These are phyloP conservation scores for Candida sakaeoensis DNA, from an alignment of 805 yeast genomes.

Conservation along the genomic window DNA sequence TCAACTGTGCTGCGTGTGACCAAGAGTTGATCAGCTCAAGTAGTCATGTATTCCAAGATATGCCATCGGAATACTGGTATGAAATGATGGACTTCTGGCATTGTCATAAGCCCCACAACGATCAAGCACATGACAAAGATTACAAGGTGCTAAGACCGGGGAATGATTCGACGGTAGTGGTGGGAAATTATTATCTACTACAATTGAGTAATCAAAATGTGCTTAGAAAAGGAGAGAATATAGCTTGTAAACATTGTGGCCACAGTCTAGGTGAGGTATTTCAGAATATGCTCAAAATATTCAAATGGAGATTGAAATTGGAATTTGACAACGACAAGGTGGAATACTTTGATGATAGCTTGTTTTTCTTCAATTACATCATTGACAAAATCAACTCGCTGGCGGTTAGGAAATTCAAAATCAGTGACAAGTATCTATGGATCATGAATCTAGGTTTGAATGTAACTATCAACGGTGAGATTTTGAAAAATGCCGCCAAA, in stretches of 20 bases:
- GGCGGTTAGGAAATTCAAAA: constrained; percentile 31
- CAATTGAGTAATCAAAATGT: constrained; percentile 21
- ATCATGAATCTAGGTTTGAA: constrained; percentile 33
- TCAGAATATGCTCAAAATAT: constrained; percentile 22
- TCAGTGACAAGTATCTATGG: constrained; percentile 25
- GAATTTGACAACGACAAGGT: constrained; percentile 11
- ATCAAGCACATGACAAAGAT: constrained; percentile 20
- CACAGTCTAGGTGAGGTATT: constrained; percentile 37
- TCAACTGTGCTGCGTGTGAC: constrained; percentile 30
- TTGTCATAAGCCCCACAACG: constrained; percentile 71
- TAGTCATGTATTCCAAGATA: constrained; percentile 42
- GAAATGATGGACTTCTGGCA: constrained; percentile 98
- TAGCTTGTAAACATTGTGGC: constrained; percentile 38
- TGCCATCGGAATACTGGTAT: constrained; percentile 93
- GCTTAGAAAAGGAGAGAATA: constrained; percentile 3
- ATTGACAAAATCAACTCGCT: constrained; percentile 38
- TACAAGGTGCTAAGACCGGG: constrained; percentile 45
- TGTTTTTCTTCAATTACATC: constrained; percentile 35
- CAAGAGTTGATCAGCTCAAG: constrained; percentile 25
- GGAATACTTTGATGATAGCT: constrained; percentile 33
- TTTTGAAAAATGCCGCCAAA: constrained; percentile 24
- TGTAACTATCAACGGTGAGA: constrained; percentile 18
- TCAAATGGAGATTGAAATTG: constrained; percentile 56
- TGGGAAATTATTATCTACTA: constrained; percentile 57
- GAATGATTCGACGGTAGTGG: constrained; percentile 33